Conservation (phyloP, 2,329 filamentous ascomycete species). For the Alternaria rosae region DNA sequence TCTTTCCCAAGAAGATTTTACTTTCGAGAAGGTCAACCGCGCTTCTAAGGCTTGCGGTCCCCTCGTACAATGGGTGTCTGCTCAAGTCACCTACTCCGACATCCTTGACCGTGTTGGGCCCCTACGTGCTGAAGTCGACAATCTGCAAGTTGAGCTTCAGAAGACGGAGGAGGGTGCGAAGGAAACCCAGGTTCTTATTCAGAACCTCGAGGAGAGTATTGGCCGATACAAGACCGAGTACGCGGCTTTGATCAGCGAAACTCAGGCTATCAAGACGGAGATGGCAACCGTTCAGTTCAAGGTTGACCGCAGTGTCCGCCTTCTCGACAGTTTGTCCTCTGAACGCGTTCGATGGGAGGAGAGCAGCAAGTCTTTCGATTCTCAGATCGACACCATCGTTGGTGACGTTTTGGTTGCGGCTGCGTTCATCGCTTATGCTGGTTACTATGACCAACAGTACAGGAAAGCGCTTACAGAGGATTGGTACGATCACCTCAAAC, state of each 20-base stretch:
- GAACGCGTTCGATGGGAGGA: slow-evolving; percentile 95
- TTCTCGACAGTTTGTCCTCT: slow-evolving; percentile 93
- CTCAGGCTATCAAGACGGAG: slow-evolving; percentile 94
- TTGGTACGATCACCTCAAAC: slow-evolving; percentile 90
- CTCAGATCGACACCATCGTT: slow-evolving; percentile 94
- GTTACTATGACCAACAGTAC: slow-evolving; percentile 97
- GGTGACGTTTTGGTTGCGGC: slow-evolving; percentile 96
- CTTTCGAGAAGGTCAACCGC: slow-evolving; percentile 93
- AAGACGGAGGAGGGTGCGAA: slow-evolving; percentile 93
- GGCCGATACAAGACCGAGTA: slow-evolving; percentile 96
- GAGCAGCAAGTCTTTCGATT: slow-evolving; percentile 97
- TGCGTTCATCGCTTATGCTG: slow-evolving; percentile 94
- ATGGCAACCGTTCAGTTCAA: slow-evolving; percentile 98
- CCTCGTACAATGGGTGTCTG: slow-evolving; percentile 94
- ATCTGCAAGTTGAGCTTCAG: slow-evolving; percentile 86
- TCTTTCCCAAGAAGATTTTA: slow-evolving; percentile 92
- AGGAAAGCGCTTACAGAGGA: slow-evolving; percentile 97
- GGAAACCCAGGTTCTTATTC: slow-evolving; percentile 88
- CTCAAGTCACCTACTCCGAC: slow-evolving; percentile 97
- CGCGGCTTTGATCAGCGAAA: slow-evolving; percentile 93
- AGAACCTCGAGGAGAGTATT: slow-evolving; percentile 85
- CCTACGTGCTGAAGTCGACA: slow-evolving; percentile 84
- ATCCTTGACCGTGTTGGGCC: slow-evolving; percentile 95
- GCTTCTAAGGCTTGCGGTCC: slow-evolving; percentile 97
- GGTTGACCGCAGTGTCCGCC: slow-evolving; percentile 91